Evolutionary conservation across 306 rosid species (phyloP).

Genomic region (Comarum palustre): DNA sequence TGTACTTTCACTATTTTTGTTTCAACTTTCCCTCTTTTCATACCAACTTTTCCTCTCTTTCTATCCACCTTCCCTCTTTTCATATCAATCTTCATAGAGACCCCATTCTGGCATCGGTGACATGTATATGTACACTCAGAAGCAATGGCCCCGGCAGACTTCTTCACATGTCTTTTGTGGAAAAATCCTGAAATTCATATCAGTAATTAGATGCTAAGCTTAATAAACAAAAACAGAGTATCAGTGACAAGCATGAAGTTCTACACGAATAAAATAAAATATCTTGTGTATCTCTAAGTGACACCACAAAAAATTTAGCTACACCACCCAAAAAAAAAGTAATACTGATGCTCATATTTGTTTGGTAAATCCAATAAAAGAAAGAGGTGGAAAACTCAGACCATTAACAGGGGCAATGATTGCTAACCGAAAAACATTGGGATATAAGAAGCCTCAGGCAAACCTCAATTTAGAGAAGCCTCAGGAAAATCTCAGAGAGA

Average conservation of each 20-base stretch:
- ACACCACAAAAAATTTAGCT: background rate
- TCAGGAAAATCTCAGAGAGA: background rate
- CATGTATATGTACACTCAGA: slow-evolving; percentile 57
- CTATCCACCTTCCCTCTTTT: slow-evolving; percentile 42
- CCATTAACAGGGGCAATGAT: background rate
- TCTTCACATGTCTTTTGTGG: slow-evolving; percentile 84
- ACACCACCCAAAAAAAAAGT: background rate
- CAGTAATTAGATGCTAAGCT: slow-evolving; percentile 26
- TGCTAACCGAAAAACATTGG: background rate
- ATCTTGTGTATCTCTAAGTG: background rate
- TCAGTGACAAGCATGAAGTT: slow-evolving; percentile 10
- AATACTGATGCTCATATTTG: background rate
- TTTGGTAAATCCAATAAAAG: background rate
- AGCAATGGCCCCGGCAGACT: slow-evolving; percentile 47
- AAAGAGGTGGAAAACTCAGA: background rate
- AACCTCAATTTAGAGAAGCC: background rate
- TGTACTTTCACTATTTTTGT: slow-evolving; percentile 45
- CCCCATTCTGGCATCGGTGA: slow-evolving; percentile 60
- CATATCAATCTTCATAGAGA: slow-evolving; percentile 36
- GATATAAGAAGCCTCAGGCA: background rate
- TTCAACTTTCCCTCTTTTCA: slow-evolving; percentile 38
- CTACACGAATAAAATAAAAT: background rate
- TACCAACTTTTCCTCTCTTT: slow-evolving; percentile 41
- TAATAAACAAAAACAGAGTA: slow-evolving; percentile 9
- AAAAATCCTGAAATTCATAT: slow-evolving; percentile 59